phyloP scores from a whole-genome alignment of 805 yeast genomes.

The Lipomyces anomalus region DNA sequence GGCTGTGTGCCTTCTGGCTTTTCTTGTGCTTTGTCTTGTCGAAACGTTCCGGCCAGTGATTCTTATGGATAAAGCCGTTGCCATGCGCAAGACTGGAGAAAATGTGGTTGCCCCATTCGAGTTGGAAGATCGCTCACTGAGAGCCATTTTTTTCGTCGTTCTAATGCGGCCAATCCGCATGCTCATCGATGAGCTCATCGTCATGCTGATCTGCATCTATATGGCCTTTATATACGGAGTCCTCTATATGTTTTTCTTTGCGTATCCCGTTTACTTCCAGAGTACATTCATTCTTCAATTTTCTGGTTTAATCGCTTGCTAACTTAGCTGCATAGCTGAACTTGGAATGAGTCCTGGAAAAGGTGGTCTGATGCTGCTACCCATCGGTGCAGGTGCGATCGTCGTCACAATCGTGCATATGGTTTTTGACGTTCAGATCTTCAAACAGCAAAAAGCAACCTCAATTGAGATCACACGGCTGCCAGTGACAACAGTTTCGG shows the following conservation, averaged over 20 bases:
- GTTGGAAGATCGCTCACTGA: constrained; percentile 38
- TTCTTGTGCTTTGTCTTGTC: constrained; percentile 49
- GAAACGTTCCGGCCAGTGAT: constrained; percentile 58
- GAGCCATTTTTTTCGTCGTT: constrained; percentile 42
- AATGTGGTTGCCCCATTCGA: constrained; percentile 46
- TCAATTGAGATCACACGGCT: constrained; percentile 49
- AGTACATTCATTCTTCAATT: background rate
- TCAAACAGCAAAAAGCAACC: constrained; percentile 37
- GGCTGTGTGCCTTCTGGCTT: constrained; percentile 33
- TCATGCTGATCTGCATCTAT: constrained; percentile 49
- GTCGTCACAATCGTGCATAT: constrained; percentile 41
- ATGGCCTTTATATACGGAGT: constrained; percentile 55
- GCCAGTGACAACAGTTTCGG: constrained; percentile 41
- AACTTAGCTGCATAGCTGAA: constrained; percentile 48
- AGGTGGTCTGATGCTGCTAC: constrained; percentile 46
- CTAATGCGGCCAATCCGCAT: constrained; percentile 45
- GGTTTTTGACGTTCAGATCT: constrained; percentile 37
- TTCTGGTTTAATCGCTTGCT: too few relatives aligned
- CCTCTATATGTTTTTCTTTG: constrained; percentile 58
- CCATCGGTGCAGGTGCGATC: constrained; percentile 44
- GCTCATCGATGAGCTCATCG: constrained; percentile 47
- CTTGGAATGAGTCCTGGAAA: constrained; percentile 51
- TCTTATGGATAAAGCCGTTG: constrained; percentile 49
- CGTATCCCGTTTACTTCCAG: constrained; percentile 52
- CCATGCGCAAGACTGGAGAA: constrained; percentile 50